A percentile compares a stretch with the other conserved stretches of the same genome.
Evolutionary conservation across 352 stramenopile genomes (phyloP).

Genomic region (Thraustochytrium sp.): DNA sequence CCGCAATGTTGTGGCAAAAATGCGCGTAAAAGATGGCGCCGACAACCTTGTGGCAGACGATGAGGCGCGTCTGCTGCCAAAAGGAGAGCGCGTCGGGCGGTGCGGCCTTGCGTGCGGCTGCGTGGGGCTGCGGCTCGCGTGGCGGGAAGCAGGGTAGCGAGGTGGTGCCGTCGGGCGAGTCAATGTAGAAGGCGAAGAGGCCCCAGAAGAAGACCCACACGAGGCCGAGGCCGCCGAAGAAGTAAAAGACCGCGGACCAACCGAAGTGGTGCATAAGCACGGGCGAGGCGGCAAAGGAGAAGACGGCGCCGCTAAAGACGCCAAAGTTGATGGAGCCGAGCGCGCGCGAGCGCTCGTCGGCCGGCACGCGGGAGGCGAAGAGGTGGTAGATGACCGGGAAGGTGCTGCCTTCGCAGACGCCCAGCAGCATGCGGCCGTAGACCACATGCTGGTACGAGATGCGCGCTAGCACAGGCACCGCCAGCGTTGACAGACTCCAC

Average conservation of each 20-base stretch:
- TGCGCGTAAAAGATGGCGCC: constrained; percentile 35
- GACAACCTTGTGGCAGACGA: constrained; percentile 26
- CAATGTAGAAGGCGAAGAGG: constrained; percentile 13
- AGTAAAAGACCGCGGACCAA: constrained; percentile 42
- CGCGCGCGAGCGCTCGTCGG: constrained; percentile 34
- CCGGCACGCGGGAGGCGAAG: constrained; percentile 22
- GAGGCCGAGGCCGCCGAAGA: constrained; percentile 37
- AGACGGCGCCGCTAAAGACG: constrained; percentile 27
- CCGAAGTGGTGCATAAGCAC: constrained; percentile 36
- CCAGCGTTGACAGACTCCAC: constrained; percentile 30
- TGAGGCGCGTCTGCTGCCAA: not conserved
- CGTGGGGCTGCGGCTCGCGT: not conserved
- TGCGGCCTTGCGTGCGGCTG: not conserved
- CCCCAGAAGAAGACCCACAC: constrained; percentile 15
- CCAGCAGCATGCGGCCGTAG: constrained; percentile 2
- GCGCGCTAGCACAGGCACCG: constrained; percentile 7
- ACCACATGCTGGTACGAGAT: not conserved
- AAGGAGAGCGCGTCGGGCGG: not conserved
- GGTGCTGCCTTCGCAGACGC: constrained; percentile 19
- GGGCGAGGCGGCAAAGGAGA: constrained; percentile 33
- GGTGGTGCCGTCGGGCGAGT: not conserved
- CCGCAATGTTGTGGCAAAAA: constrained; percentile 39
- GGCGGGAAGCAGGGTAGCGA: not conserved
- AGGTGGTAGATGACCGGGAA: constrained; percentile 44
- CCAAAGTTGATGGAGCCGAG: constrained; percentile 32